Percentiles rank a stretch among this genome's conserved stretches.
Evolutionary conservation across 345 rosid genomes (phyloP).

Genomic region (Rubroshorea leprosula): DNA sequence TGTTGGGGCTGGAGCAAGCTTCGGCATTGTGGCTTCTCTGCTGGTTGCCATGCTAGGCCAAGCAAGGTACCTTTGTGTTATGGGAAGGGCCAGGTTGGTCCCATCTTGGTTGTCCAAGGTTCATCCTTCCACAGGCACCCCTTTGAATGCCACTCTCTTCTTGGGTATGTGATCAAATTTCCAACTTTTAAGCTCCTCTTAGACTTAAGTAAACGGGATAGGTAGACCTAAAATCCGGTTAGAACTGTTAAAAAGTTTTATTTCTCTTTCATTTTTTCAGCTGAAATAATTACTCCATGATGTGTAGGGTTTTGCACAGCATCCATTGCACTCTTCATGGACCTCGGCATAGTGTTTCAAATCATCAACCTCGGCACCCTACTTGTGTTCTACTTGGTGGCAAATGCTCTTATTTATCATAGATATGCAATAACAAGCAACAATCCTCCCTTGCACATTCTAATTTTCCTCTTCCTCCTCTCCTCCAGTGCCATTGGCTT

Average conservation of each 20-base stretch:
- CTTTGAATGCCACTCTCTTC: slow-evolving; percentile 89
- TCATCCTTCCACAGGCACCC: slow-evolving; percentile 93
- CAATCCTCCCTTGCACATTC: slow-evolving; percentile 47
- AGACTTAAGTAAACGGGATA: too few relatives aligned
- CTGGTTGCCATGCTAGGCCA: slow-evolving; percentile 96
- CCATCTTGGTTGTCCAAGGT: slow-evolving; percentile 92
- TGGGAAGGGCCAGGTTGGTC: slow-evolving; percentile 77
- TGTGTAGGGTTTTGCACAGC: slow-evolving; percentile 86
- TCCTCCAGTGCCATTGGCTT: slow-evolving; percentile 50
- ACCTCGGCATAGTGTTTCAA: slow-evolving; percentile 56
- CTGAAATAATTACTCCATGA: slow-evolving; percentile 7
- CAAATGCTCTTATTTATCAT: slow-evolving; percentile 79
- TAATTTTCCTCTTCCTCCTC: slow-evolving; percentile 63
- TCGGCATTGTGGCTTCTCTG: slow-evolving; percentile 92
- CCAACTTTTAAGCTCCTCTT: too few relatives aligned
- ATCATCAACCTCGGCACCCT: slow-evolving; percentile 78
- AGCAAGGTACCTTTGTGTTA: slow-evolving; percentile 94
- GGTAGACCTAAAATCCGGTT: too few relatives aligned
- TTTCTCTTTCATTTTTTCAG: too few relatives aligned
- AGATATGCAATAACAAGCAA: slow-evolving; percentile 43
- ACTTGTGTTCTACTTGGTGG: slow-evolving; percentile 78
- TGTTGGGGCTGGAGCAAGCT: slow-evolving; percentile 89
- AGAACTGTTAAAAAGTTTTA: too few relatives aligned
- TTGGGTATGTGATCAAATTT: slow-evolving; percentile 56
- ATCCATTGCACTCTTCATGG: slow-evolving; percentile 79